Evolutionary conservation across 352 stramenopile genomes (phyloP).

Genomic region (Globisporangium iwayamae): DNA sequence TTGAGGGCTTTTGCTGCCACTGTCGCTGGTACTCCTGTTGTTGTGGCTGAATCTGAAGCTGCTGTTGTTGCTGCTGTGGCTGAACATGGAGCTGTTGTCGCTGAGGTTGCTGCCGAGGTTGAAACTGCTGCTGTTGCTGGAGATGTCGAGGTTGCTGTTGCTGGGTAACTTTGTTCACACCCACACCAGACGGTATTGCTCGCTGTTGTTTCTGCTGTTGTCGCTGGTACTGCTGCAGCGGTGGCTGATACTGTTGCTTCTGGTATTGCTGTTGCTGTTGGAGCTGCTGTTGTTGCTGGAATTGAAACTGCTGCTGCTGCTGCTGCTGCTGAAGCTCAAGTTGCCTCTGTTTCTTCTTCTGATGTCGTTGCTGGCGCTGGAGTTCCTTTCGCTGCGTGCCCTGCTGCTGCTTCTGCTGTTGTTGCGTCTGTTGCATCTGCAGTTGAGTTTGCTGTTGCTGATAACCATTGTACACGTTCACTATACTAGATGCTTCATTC

Average conservation of each 20-base stretch:
- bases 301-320: not conserved
- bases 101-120: not conserved
- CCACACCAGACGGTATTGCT: not conserved
- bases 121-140: not conserved
- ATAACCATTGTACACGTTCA: no score
- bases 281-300: not conserved
- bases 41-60: not conserved
- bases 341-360: no score
- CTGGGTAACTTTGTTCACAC: not conserved
- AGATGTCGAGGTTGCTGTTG: not conserved
- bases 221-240: not conserved
- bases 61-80: not conserved
- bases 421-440: not conserved
- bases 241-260: not conserved
- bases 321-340: no score
- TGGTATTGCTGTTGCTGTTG: not conserved
- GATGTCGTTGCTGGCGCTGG: no score
- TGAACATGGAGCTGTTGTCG: not conserved
- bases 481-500: no score
- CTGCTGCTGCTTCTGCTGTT: not conserved
- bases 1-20: not conserved
- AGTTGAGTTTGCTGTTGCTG: constrained; percentile 9
- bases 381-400: not conserved
- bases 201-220: not conserved
- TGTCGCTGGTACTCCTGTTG: not conserved